Percentiles rank a stretch among this genome's conserved stretches.
phyloP scores from a whole-genome alignment of 345 rosid genomes.

The Anacardium occidentale region DNA sequence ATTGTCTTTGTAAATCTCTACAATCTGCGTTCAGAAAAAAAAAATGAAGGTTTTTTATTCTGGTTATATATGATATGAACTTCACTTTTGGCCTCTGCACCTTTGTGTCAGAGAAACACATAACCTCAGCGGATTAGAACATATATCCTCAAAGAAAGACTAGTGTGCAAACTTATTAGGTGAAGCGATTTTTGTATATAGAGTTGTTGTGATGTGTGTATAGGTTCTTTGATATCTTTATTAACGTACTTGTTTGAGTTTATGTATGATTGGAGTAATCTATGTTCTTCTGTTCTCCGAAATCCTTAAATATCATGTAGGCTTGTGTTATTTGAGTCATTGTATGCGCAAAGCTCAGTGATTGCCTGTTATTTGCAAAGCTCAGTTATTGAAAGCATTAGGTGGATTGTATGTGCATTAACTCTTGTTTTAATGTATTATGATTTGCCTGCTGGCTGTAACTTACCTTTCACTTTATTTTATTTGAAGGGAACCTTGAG shows the following conservation, averaged over 20 bases:
- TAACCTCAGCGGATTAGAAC: background rate
- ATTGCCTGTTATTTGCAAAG: background rate
- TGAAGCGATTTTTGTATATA: background rate
- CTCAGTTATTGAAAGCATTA: constrained; percentile 9
- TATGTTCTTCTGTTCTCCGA: background rate
- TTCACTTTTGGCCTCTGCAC: background rate
- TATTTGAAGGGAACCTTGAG: constrained; percentile 47
- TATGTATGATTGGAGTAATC: background rate
- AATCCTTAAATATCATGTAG: constrained; percentile 10
- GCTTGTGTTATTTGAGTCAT: background rate
- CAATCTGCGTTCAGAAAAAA: background rate
- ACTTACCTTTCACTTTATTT: constrained; percentile 11
- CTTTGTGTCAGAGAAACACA: background rate
- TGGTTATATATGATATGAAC: background rate
- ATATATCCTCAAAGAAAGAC: background rate
- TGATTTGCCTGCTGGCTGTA: constrained; percentile 13
- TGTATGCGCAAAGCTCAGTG: background rate
- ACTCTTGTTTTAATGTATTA: background rate
- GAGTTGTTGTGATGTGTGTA: background rate
- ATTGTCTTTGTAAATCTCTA: background rate
- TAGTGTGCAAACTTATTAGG: background rate
- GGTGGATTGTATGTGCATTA: background rate
- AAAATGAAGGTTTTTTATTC: background rate
- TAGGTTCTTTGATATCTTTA: background rate
- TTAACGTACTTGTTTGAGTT: background rate